A percentile compares a stretch with the other conserved stretches of the same genome.
These are phyloP conservation scores for Pichia insulana DNA, from an alignment of 805 yeast species.

Conservation along the genomic window DNA sequence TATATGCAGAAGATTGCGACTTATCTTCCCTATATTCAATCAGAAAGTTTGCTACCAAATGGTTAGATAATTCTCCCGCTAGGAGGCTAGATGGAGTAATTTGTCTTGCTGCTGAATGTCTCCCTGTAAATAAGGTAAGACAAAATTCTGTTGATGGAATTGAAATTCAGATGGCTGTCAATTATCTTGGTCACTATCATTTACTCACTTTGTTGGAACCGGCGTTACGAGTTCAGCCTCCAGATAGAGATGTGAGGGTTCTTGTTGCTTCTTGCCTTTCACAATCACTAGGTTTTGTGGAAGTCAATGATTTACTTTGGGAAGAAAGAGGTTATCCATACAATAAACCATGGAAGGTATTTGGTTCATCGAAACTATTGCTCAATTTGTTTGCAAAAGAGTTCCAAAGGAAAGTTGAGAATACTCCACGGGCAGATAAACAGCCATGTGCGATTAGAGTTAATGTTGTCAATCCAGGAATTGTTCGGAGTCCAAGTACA, in stretches of 20 bases:
- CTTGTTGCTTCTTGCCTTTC: constrained; percentile 71
- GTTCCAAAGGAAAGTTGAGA: constrained; percentile 56
- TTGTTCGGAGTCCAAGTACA: constrained; percentile 82
- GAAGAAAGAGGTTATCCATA: constrained; percentile 47
- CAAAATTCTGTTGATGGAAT: constrained; percentile 71
- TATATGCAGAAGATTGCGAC: constrained; percentile 90
- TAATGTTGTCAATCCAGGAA: constrained; percentile 81
- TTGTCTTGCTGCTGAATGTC: constrained; percentile 77
- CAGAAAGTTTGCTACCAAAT: constrained; percentile 84
- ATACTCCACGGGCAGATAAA: constrained; percentile 58
- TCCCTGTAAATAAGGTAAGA: constrained; percentile 63
- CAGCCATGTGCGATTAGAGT: constrained; percentile 63
- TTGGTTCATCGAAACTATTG: constrained; percentile 76
- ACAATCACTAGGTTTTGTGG: constrained; percentile 64
- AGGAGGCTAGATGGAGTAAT: constrained; percentile 84
- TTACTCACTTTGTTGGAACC: constrained; percentile 76
- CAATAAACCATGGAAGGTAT: constrained; percentile 61
- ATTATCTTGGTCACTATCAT: constrained; percentile 76
- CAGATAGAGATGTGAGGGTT: constrained; percentile 88
- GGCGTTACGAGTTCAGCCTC: constrained; percentile 78
- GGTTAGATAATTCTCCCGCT: constrained; percentile 89
- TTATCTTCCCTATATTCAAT: constrained; percentile 63
- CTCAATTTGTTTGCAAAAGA: constrained; percentile 70
- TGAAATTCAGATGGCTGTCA: constrained; percentile 76
- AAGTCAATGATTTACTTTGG: constrained; percentile 57